These are phyloP conservation scores for Diaporthe velutina DNA, from an alignment of 2,329 filamentous ascomycete genomes.

Conservation along the genomic window DNA sequence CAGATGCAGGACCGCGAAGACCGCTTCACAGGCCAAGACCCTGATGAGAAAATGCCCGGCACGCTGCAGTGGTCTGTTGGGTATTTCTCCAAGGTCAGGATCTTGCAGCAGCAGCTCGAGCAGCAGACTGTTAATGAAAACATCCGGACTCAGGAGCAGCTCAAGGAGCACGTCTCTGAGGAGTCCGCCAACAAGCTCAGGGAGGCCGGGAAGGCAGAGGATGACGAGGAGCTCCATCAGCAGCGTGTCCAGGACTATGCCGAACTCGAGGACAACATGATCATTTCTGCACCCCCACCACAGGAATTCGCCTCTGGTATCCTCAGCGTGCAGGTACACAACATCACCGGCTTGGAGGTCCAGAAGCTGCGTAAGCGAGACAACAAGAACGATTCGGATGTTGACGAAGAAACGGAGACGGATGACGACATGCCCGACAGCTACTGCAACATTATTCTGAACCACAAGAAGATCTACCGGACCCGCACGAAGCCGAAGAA, in stretches of 20 bases:
- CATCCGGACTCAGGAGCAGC: constrained; percentile 68
- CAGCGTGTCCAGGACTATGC: constrained; percentile 77
- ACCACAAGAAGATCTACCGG: constrained; percentile 77
- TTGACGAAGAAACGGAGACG: constrained; percentile 70
- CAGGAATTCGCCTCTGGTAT: constrained; percentile 74
- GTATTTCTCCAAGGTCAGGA: constrained; percentile 76
- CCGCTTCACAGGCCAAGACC: constrained; percentile 74
- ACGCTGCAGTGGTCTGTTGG: constrained; percentile 78
- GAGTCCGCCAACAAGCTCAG: constrained; percentile 73
- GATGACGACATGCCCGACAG: constrained; percentile 75
- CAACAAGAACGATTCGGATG: constrained; percentile 59
- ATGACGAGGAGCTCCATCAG: constrained; percentile 74
- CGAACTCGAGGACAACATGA: constrained; percentile 71
- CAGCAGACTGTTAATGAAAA: constrained; percentile 71
- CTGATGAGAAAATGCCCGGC: constrained; percentile 77
- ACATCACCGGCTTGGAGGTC: constrained; percentile 77
- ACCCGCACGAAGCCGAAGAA: constrained; percentile 84
- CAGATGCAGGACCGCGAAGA: constrained; percentile 74
- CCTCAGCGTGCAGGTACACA: constrained; percentile 78
- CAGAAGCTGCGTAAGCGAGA: constrained; percentile 69
- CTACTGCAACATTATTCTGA: constrained; percentile 81
- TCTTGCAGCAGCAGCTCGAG: constrained; percentile 72
- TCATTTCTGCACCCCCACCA: constrained; percentile 76
- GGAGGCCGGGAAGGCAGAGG: constrained; percentile 70
- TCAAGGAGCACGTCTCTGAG: constrained; percentile 69